Conservation (phyloP, 2,329 filamentous ascomycete genomes). For the Penicillium sp. region DNA sequence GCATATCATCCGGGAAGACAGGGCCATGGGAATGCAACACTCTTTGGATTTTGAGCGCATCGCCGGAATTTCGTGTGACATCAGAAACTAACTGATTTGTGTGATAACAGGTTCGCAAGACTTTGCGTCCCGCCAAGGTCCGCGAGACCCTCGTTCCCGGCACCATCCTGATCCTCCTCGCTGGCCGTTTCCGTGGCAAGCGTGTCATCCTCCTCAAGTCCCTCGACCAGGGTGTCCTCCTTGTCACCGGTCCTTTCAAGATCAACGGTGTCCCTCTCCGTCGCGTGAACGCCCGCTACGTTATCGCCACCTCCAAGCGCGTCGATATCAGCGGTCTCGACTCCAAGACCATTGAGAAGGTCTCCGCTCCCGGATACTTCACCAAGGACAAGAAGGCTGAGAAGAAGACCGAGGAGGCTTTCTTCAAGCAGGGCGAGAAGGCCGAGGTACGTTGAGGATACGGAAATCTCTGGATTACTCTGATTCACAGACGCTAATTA, state of each 20-base stretch:
- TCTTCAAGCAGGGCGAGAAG: slow-evolving; percentile 99
- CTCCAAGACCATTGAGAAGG: slow-evolving; percentile 68
- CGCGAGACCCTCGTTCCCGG: slow-evolving; percentile 89
- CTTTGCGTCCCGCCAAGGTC: slow-evolving; percentile 79
- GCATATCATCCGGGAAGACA: slow-evolving; percentile 12
- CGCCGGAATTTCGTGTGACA: slow-evolving; percentile 10
- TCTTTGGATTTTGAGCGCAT: not conserved
- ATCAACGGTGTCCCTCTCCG: slow-evolving; percentile 98
- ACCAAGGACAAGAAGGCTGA: slow-evolving; percentile 82
- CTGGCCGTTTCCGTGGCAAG: slow-evolving; percentile 99
- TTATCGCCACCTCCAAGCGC: slow-evolving; percentile 49
- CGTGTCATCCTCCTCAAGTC: slow-evolving; percentile 98
- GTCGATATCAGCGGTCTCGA: slow-evolving; percentile 73
- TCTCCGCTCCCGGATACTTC: slow-evolving; percentile 90
- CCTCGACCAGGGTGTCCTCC: slow-evolving; percentile 94
- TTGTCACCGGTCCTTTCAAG: slow-evolving; percentile 99
- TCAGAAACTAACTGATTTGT: slow-evolving; percentile 26
- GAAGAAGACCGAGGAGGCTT: slow-evolving; percentile 98
- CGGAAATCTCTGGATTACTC: not conserved
- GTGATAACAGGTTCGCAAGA: slow-evolving; percentile 78
- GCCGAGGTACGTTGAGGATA: slow-evolving; percentile 66
- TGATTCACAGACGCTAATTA: slow-evolving; percentile 12
- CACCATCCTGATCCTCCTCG: slow-evolving; percentile 96
- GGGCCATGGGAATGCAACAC: slow-evolving; percentile 5
- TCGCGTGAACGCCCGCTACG: slow-evolving; percentile 56